These are phyloP conservation scores for Strobilomyces dryophilus DNA, from an alignment of 768 basidiomycete genomes.

Conservation along the genomic window DNA sequence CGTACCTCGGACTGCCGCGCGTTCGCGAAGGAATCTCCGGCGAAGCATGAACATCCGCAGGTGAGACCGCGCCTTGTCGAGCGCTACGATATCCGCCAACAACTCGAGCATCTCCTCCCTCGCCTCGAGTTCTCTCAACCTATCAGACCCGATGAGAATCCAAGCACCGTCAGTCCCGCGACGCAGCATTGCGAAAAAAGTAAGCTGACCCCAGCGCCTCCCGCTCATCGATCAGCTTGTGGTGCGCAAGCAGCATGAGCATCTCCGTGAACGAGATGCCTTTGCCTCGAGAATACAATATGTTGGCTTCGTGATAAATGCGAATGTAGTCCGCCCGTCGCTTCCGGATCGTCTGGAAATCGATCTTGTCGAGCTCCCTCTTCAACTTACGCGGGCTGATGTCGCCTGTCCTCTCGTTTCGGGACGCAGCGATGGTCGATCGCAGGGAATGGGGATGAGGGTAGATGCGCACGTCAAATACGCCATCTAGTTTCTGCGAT, in stretches of 20 bases:
- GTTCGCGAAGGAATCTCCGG: constrained; percentile 55
- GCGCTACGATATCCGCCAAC: constrained; percentile 77
- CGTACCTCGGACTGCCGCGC: constrained; percentile 37
- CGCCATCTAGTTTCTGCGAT: constrained; percentile 70
- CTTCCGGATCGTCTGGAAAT: constrained; percentile 56
- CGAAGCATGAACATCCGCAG: constrained; percentile 70
- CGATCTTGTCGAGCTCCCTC: constrained; percentile 55
- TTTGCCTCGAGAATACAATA: constrained; percentile 63
- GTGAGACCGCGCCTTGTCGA: constrained; percentile 79
- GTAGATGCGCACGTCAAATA: constrained; percentile 87
- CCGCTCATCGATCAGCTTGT: constrained; percentile 86
- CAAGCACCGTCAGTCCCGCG: not conserved
- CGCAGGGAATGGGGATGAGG: constrained; percentile 60
- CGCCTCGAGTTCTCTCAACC: constrained; percentile 75
- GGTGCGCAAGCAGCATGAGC: constrained; percentile 82
- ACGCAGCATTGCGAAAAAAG: not conserved
- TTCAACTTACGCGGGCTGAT: constrained; percentile 65
- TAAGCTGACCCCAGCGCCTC: constrained; percentile 72
- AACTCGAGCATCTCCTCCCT: constrained; percentile 73
- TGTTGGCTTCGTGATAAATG: constrained; percentile 84
- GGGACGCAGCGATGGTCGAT: constrained; percentile 53
- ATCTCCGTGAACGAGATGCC: constrained; percentile 91
- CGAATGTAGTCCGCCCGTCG: constrained; percentile 68
- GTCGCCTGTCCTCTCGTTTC: constrained; percentile 39
- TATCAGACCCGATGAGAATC: constrained; percentile 24